These are phyloP conservation scores for Eimeria necatrix DNA, from an alignment of 169 alveolate species.

Conservation along the genomic window DNA sequence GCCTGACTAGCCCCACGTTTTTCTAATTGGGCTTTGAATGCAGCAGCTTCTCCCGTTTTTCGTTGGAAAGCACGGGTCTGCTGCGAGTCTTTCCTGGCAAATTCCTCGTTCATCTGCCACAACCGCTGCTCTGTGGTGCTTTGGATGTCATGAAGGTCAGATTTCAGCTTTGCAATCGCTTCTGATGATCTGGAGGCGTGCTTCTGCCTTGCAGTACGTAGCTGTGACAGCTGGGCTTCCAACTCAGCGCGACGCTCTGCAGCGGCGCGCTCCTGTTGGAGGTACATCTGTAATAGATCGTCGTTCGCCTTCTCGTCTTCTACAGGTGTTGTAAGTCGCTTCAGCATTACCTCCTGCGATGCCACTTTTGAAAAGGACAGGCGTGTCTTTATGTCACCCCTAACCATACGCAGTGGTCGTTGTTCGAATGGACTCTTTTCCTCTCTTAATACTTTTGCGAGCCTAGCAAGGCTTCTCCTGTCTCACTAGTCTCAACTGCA, in stretches of 20 bases:
- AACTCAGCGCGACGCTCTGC: conserved; percentile 74
- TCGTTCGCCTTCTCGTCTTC: conserved; percentile 77
- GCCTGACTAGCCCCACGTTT: conserved; percentile 48
- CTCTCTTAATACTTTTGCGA: too few species aligned
- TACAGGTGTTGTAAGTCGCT: conserved; percentile 69
- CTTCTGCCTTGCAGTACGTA: conserved; percentile 76
- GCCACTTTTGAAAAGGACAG: background rate
- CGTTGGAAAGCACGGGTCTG: conserved; percentile 64
- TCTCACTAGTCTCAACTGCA: background rate
- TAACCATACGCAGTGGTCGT: too few species aligned
- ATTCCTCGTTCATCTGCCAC: conserved; percentile 67
- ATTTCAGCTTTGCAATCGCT: conserved; percentile 74
- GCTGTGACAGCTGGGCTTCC: conserved; percentile 78
- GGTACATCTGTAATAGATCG: conserved; percentile 73
- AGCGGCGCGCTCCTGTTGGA: conserved; percentile 71
- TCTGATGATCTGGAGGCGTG: conserved; percentile 64
- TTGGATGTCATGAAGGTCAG: conserved; percentile 77
- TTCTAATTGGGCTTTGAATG: conserved; percentile 61
- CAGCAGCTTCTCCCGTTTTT: conserved; percentile 28
- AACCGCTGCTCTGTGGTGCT: conserved; percentile 72
- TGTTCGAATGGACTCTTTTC: too few species aligned
- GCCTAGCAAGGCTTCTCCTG: too few species aligned
- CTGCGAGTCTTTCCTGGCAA: conserved; percentile 58
- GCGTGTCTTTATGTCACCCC: too few species aligned
- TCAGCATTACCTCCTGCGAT: conserved; percentile 73